Conservation (phyloP, 202 grass and related monocot species). For the Bolboschoenoplectus hybrid region DNA sequence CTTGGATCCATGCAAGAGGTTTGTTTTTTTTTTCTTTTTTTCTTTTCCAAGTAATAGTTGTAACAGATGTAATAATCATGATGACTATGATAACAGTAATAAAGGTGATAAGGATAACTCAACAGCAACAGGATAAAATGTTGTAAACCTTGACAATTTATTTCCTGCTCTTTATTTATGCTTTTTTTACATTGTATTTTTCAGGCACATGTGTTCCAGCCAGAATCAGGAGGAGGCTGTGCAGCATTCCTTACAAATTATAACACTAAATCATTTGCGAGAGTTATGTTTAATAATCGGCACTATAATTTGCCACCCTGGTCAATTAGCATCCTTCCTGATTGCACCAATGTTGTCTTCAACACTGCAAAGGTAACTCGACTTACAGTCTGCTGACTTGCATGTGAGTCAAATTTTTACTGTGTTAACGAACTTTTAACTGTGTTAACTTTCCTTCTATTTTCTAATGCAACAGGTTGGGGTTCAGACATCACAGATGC, state of each 20-base stretch:
- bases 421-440: neutral
- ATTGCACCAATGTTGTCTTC: conserved; percentile 90
- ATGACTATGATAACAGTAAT: conserved; percentile 20
- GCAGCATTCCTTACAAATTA: conserved; percentile 88
- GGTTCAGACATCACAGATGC: conserved; percentile 96
- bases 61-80: conserved; percentile 1
- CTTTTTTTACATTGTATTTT: conserved; percentile 28
- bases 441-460: conserved; percentile 15
- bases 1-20: conserved; percentile 95
- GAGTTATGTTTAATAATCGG: conserved; percentile 80
- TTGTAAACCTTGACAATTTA: conserved; percentile 13
- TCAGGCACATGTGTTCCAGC: conserved; percentile 87
- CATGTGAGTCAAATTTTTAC: neutral
- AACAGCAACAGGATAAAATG: neutral
- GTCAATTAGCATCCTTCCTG: conserved; percentile 98
- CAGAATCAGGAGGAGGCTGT: conserved; percentile 74
- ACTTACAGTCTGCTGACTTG: neutral
- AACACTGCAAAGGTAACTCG: conserved; percentile 87
- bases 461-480: conserved; percentile 55
- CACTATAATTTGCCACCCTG: conserved; percentile 93
- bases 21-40: conserved; percentile 41
- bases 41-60: conserved; percentile 16
- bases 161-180: conserved; percentile 2
- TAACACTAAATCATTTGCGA: conserved; percentile 70
- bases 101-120: neutral